A percentile compares a stretch with the other conserved stretches of the same genome.
phyloP scores from a whole-genome alignment of 805 yeast genomes.

The Starmerella powellii region DNA sequence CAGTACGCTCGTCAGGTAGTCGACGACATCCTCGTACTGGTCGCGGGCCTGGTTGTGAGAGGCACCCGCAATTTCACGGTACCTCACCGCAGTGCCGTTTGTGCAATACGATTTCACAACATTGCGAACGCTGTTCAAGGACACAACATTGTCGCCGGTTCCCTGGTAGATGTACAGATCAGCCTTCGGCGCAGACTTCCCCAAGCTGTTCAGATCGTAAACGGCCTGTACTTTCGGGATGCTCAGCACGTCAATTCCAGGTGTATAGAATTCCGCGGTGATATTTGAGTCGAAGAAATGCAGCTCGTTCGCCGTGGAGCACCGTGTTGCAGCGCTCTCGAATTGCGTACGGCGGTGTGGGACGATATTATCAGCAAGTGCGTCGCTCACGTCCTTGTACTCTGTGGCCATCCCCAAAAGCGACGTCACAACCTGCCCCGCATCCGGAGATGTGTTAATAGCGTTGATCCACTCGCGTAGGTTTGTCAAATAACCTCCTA shows the following conservation, averaged over 20 bases:
- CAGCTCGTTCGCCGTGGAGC: constrained; percentile 14
- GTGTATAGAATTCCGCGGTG: constrained; percentile 13
- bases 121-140: constrained; percentile 14
- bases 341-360: constrained; percentile 14
- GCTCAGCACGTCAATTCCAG: constrained; percentile 16
- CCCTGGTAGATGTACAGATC: constrained; percentile 25
- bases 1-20: constrained; percentile 9
- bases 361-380: constrained; percentile 9
- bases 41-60: constrained; percentile 13
- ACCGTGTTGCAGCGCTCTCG: constrained; percentile 13
- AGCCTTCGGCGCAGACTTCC: constrained; percentile 19
- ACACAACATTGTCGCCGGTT: constrained; percentile 21
- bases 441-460: constrained; percentile 20
- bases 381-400: constrained; percentile 21
- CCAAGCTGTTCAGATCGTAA: constrained; percentile 20
- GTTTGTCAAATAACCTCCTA: constrained; percentile 23
- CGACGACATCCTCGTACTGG: constrained; percentile 6
- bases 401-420: constrained; percentile 24
- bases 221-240: constrained; percentile 12
- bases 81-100: constrained; percentile 20
- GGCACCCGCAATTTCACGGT: constrained; percentile 13
- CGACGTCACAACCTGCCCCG: constrained; percentile 24
- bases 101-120: constrained; percentile 21
- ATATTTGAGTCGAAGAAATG: constrained; percentile 18
- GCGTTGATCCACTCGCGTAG: constrained; percentile 15